Base-by-base conservation (phyloP, 2,329 filamentous ascomycete genomes). In the Trematosphaeria pertusa region DNA sequence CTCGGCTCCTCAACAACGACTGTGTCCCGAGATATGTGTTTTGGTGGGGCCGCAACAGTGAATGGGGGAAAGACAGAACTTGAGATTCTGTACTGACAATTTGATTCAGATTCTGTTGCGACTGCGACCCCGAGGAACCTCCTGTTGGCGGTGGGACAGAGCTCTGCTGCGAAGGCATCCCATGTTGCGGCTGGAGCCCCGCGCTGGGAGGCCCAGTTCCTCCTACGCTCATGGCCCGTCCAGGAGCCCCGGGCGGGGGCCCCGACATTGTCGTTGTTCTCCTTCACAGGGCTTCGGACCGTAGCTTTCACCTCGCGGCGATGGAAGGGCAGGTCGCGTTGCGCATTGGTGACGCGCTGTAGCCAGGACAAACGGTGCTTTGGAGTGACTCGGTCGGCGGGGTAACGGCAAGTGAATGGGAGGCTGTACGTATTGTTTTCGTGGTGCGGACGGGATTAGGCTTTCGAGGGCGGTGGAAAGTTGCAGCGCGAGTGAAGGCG, bases 1-100 rank as follows among this genome's bases (percentile, higher is more conserved):
- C n/a, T n/a, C n/a, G n/a, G n/a, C n/a, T n/a, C n/a, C n/a, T n/a
- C n/a, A n/a, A n/a, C n/a, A n/a, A n/a, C n/a, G 28, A 14, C 14
- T 11, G 28, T 30, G 34, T 5, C 20, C 17, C 7, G 17, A n/a
- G 19, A 22, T 8, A 3, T 24, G 19, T 11, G n/a, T 2, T 14
- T 14, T 26, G 4, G 2, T 19, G 20, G 9, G 7, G 21, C 31
- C 32, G 21, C 22, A 17, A 21, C 21, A 12, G 19, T 9, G 12
- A 32, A n/a, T n/a, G n/a, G 31, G 17, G 39, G 28, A 31, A 31
- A 31, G 11, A 31, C 35, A 4, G 15, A n/a, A n/a, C n/a, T n/a
- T n/a, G n/a, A n/a, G n/a, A n/a, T n/a, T n/a, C n/a, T n/a, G n/a
- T 20, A 79, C 92, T 82, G 81, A 97, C 93, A 73, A 97, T 97